These are phyloP conservation scores for Phytophthora vignae DNA, from an alignment of 352 stramenopile species.

Conservation along the genomic window DNA sequence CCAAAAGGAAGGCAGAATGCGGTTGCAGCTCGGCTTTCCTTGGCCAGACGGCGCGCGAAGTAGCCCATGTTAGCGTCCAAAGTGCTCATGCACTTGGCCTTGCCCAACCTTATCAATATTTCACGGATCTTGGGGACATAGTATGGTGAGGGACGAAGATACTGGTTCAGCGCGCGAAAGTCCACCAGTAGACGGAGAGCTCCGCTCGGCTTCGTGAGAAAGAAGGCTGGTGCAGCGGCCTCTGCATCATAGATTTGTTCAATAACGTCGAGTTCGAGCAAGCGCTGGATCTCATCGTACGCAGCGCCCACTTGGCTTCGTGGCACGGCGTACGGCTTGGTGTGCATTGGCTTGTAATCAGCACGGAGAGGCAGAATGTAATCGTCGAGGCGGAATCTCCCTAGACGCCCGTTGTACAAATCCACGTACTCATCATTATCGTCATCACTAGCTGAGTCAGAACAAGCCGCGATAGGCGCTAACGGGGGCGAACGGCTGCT, in stretches of 20 bases:
- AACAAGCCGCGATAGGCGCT: too few species aligned
- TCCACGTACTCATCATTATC: too few species aligned
- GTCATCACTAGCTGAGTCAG: too few species aligned
- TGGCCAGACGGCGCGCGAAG: too few species aligned
- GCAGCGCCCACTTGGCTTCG: not conserved
- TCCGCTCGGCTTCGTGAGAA: not conserved
- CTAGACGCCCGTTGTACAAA: too few species aligned
- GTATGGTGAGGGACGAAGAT: not conserved
- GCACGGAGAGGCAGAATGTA: too few species aligned
- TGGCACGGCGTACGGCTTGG: too few species aligned
- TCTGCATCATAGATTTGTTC: not conserved
- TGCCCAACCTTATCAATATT: not conserved
- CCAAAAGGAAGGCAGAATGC: constrained; percentile 7
- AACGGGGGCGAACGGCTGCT: too few species aligned
- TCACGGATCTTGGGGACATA: not conserved
- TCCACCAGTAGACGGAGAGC: not conserved
- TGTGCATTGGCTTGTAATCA: too few species aligned
- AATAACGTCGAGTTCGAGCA: not conserved
- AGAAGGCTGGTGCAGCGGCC: not conserved
- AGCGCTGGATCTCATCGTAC: not conserved
- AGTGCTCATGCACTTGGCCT: not conserved
- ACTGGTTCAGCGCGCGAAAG: not conserved
- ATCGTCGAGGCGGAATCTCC: too few species aligned
- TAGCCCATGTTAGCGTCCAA: not conserved
- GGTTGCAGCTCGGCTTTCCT: not conserved